Base-by-base conservation (phyloP, 345 rosid genomes). In the Ceriops decandra region DNA sequence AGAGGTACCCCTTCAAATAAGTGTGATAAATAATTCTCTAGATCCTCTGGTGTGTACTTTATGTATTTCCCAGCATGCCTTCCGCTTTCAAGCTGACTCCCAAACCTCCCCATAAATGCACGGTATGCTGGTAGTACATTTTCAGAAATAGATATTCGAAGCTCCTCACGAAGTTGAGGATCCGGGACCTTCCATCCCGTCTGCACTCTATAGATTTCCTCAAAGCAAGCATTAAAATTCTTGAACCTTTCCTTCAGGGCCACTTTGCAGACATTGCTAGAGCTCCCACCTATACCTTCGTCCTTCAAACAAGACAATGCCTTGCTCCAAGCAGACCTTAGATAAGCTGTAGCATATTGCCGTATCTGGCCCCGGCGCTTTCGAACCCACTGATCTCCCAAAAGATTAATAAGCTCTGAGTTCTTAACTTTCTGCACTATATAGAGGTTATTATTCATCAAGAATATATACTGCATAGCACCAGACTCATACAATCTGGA, bases 111-210 rank as follows among this genome's bases (percentile, higher is more conserved):
- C 66, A 79, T 62, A 82, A 95, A 95, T 57, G 96, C 84, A 26
- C 99, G 90, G 36, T 95, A 95, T 24, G 98, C 99, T 11, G 95
- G 95, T 68, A 91, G 69, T 71, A 91, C 95, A 68, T 87, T 88
- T 74, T 87, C 96, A 7, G 97, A 90, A 66, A 95, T 90, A 51
- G 98, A 95, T 75, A 95, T 86, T 52, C 95, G 83, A 64, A 95
- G 83, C 80, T 95, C 99, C 78, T 91, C 99, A 6, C 98, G 88
- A 67, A 95, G 97, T 70, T 95, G 99, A 71, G 90, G 80, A 77
- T 95, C 97, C 2, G 96, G 93, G 57, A 95, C 99, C 72, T 79
- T 95, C 99, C 99, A 95, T 65, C 88, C 87, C 5, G 99, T 91
- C 79, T 95, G 99, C 74, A 90, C 64, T 76, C 93, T 82, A 73